Percentiles rank a stretch among this genome's conserved stretches.
phyloP scores from a whole-genome alignment of 805 yeast genomes.

The Sugiyamaella americana region DNA sequence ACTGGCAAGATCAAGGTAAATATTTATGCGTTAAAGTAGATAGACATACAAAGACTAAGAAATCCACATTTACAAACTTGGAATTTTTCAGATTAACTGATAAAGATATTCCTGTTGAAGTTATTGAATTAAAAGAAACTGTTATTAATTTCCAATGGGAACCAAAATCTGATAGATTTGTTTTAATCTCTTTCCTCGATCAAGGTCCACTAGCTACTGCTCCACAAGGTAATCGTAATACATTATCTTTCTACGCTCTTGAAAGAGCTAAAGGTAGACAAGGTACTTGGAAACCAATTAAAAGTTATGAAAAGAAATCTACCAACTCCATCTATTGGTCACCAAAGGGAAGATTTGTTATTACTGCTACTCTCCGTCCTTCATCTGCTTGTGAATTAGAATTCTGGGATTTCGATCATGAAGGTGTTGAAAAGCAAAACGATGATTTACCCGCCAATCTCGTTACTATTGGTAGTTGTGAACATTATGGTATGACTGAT shows the following conservation, averaged over 20 bases:
- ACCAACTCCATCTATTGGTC: conserved; percentile 78
- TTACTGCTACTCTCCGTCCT: conserved; percentile 41
- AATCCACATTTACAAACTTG: conserved; percentile 83
- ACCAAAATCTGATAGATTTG: conserved; percentile 84
- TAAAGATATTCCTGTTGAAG: conserved; percentile 90
- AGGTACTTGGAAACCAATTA: conserved; percentile 55
- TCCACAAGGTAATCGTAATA: conserved; percentile 48
- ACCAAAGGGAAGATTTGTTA: conserved; percentile 86
- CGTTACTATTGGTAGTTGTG: conserved; percentile 55
- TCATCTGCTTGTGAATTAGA: conserved; percentile 58
- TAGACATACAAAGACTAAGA: conserved; percentile 92
- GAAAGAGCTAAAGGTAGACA: conserved; percentile 52
- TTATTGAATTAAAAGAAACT: conserved; percentile 84
- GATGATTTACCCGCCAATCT: conserved; percentile 49
- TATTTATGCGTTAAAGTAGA: conserved; percentile 90
- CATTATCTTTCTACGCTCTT: conserved; percentile 73
- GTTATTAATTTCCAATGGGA: conserved; percentile 93
- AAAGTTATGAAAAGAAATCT: conserved; percentile 53
- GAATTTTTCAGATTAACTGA: conserved; percentile 86
- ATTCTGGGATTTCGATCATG: conserved; percentile 80
- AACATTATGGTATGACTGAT: conserved; percentile 73
- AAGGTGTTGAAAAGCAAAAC: conserved; percentile 49
- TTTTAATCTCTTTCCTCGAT: conserved; percentile 59
- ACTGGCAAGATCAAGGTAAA: conserved; percentile 88
- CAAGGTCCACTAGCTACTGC: conserved; percentile 38